Evolutionary conservation across 2,329 filamentous ascomycete species (phyloP).

Genomic region (Calonectria pauciramosa): DNA sequence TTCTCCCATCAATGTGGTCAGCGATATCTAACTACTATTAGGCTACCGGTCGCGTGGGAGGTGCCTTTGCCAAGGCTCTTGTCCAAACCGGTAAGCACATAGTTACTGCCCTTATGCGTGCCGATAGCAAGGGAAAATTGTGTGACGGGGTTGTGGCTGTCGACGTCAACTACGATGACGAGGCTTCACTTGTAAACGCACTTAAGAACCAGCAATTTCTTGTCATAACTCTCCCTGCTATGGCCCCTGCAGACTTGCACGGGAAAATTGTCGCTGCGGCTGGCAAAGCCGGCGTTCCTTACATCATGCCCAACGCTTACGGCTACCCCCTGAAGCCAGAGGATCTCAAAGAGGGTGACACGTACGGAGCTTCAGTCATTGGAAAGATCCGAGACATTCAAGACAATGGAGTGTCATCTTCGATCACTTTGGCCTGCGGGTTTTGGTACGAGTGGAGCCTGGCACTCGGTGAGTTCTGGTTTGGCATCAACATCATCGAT

Average conservation of each 20-base stretch:
- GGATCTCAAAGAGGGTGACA: constrained; percentile 52
- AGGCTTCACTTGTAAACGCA: constrained; percentile 60
- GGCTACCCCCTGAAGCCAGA: constrained; percentile 60
- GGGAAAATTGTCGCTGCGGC: constrained; percentile 66
- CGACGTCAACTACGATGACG: constrained; percentile 60
- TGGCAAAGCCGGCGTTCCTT: constrained; percentile 66
- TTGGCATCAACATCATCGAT: constrained; percentile 64
- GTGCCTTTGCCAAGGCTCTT: constrained; percentile 55
- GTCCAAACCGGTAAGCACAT: constrained; percentile 62
- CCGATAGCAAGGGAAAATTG: constrained; percentile 54
- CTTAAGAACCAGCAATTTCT: constrained; percentile 68
- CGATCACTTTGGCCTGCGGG: constrained; percentile 63
- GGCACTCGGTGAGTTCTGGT: constrained; percentile 53
- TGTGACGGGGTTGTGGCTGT: constrained; percentile 59
- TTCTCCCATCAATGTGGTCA: too few relatives aligned
- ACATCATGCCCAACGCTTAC: constrained; percentile 60
- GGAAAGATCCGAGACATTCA: constrained; percentile 55
- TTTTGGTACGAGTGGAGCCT: constrained; percentile 71
- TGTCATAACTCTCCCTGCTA: constrained; percentile 64
- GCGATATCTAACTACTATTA: constrained; percentile 8
- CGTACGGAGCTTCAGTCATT: constrained; percentile 48
- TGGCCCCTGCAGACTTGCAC: constrained; percentile 60
- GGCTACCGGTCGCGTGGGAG: constrained; percentile 56
- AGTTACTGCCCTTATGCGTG: constrained; percentile 65
- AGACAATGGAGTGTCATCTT: constrained; percentile 54